A percentile compares a stretch with the other conserved stretches of the same genome.
phyloP scores from a whole-genome alignment of 495 filamentous ascomycete species.

The Pseudoneurospora amorphoporcata region DNA sequence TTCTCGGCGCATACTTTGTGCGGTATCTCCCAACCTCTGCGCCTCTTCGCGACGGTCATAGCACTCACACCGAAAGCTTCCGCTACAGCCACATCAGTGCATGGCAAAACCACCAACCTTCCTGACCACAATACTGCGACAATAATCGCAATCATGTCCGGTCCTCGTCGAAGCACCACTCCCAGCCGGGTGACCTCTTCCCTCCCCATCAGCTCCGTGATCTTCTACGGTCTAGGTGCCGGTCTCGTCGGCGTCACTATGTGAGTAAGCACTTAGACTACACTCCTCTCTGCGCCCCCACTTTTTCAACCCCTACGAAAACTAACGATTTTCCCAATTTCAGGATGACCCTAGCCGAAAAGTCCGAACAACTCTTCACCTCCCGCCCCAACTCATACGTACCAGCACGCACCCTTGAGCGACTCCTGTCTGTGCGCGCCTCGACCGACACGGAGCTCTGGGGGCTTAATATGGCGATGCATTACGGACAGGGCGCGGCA shows the following conservation, averaged over 20 bases:
- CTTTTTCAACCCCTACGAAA: not conserved
- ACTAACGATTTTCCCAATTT: not conserved
- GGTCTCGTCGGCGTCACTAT: conserved; percentile 8
- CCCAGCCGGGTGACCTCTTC: not conserved
- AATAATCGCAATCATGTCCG: not conserved
- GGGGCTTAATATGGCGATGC: conserved; percentile 14
- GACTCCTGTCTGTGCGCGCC: not conserved
- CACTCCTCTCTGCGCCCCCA: too few species aligned
- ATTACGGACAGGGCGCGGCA: conserved; percentile 14
- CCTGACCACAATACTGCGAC: not conserved
- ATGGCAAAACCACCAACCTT: not conserved
- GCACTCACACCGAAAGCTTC: not conserved
- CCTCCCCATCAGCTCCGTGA: not conserved
- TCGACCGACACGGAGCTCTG: not conserved
- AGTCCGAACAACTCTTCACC: conserved; percentile 6
- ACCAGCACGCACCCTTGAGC: conserved; percentile 4
- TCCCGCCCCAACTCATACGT: conserved; percentile 7
- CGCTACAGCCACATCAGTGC: not conserved
- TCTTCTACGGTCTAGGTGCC: conserved; percentile 4
- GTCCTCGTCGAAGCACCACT: not conserved
- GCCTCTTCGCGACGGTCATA: not conserved
- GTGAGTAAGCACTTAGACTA: not conserved
- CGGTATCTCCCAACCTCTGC: not conserved
- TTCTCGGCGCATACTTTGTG: not conserved
- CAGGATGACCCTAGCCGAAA: conserved; percentile 8